Base-by-base conservation (phyloP, 106 monocot genomes). In the Acorus calamus region DNA sequence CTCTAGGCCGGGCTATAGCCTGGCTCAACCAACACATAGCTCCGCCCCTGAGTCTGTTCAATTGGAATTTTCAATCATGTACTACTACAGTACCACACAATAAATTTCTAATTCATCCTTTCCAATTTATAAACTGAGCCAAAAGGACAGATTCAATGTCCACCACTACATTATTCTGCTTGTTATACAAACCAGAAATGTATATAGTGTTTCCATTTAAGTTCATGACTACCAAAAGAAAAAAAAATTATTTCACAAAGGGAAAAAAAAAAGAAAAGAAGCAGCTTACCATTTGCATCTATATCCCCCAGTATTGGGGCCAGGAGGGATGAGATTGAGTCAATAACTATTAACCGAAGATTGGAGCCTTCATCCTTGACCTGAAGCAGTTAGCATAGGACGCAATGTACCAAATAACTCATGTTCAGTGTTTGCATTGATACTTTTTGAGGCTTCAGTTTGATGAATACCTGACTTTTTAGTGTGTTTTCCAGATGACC, bases 251-350 rank as follows among this genome's bases (percentile, higher is more conserved):
- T 28, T 52, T 11, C 50, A 67, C 5, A n/a, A 50, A 28, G 11
- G 5, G 66, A 10, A 14, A 44, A 8, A 63, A 14, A 41, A 48
- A 57, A n/a, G n/a, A n/a, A n/a, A n/a, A 11, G 42, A 6, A 59
- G 28, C 4, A 5, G 42, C n/a, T 59, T 91, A 96, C 96, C 96
- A 74, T 81, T 73, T 28, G 91, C 64, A 73, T 61, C 62, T 72
- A 80, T 96, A 58, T 85, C 80, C 54, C 89, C 85, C 53, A 87
- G 79, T 52, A 85, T 75, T 12, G 91, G 91, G 2, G 85, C 63
- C 56, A 88, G 56, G 46, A 96, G 72, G 44, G 91, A 91, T 46
- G 96, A 96, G 28, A 96, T 61, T 11, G 96, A 91, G 67, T 96
- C 96, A 61, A 88, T 54, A 65, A 96, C 73, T 53, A 96, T 68